Evolutionary conservation across 306 rosid species (phyloP).

Genomic region (Ceratonia siliqua): DNA sequence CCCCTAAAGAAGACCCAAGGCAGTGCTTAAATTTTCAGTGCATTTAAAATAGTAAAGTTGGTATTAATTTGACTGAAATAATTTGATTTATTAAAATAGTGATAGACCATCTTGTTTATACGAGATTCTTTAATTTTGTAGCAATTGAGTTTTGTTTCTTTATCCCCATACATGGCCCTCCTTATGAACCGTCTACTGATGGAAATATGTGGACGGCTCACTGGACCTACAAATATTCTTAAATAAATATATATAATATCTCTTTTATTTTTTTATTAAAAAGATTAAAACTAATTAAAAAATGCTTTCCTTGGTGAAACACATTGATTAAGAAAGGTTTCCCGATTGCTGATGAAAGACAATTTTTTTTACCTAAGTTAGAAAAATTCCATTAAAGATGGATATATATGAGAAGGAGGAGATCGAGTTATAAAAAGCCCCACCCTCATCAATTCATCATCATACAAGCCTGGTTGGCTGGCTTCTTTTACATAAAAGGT

Average conservation of each 20-base stretch:
- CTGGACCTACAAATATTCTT: background rate
- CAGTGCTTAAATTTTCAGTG: background rate
- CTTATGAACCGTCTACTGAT: background rate
- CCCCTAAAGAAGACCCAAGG: background rate
- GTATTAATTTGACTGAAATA: background rate
- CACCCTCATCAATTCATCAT: background rate
- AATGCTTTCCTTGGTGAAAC: background rate
- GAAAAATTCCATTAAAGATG: background rate
- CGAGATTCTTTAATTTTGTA: background rate
- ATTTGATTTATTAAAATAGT: background rate
- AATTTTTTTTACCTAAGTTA: background rate
- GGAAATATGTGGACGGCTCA: constrained; percentile 2
- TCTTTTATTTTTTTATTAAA: background rate
- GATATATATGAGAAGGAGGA: background rate
- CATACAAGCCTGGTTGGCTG: background rate
- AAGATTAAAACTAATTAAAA: background rate
- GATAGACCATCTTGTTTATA: background rate
- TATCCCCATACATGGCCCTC: background rate
- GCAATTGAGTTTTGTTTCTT: background rate
- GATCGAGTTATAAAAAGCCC: background rate
- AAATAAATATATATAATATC: background rate
- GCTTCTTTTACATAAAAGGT: background rate
- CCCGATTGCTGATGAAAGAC: background rate
- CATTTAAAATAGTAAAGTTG: background rate
- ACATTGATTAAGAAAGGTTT: background rate